Base-by-base conservation (phyloP, 129 eudicot species). In the Erigeron canadensis region DNA sequence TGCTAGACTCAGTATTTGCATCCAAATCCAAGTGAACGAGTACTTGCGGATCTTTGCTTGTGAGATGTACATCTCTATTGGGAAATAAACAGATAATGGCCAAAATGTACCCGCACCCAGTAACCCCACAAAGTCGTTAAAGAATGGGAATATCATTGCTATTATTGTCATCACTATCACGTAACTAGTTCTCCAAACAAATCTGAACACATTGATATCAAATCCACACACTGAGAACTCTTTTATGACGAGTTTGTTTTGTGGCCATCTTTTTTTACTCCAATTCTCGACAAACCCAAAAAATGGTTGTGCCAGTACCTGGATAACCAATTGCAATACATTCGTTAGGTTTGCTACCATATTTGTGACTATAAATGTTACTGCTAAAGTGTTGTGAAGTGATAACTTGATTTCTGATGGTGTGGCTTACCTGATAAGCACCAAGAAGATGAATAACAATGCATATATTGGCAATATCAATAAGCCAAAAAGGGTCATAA, bases 51-150 rank as follows among this genome's bases (percentile, higher is more conserved):
- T 74, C 70, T 76, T 84, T 7, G 60, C 69, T 28, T 79, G 89
- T 21, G 79, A 61, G 12, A 89, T 85, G 75, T 89, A 81, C 87
- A 92, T 84, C 72, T 83, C 91, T 8, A 88, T 69, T 0, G 97
- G 96, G 79, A 88, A 91, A 72, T 80, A 88, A 11, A 91, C 90
- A 3, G 98, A 81, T 19, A 89, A 61, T 6, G 98, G 98, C 95
- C 91, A 91, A 46, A 91, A 91, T 0, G 85, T 57, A 4, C 77
- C 46, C 3, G 96, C 87, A 1, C 98, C 95, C n/a, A 89, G 77
- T 22, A 92, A 80, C 0, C 89, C 98, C 38, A 86, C 83, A 28
- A 92, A 75, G 58, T 89, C 86, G 41, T 92, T 86, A 79, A 88
- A 92, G 79, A 84, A 89, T 0, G 98, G 96, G 67, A 92, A 80